Conservation (phyloP, 352 stramenopile genomes). For the Aphanomyces astaci region DNA sequence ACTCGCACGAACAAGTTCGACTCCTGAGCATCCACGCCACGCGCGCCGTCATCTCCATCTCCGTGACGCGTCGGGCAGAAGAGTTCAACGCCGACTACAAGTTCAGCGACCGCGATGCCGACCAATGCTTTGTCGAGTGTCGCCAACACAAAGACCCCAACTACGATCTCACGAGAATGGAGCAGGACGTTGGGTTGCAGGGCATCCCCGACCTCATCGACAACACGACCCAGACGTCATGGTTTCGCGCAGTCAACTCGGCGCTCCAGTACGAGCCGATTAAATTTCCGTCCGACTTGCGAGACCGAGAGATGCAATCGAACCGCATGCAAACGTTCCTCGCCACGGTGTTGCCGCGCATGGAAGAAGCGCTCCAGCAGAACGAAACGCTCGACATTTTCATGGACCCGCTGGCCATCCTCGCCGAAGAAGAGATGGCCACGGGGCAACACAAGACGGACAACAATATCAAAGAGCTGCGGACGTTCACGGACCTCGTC, state of each 20-base stretch:
- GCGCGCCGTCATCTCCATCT: conserved; percentile 61
- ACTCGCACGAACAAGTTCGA: conserved; percentile 62
- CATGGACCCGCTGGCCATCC: conserved; percentile 60
- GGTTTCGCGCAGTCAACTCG: conserved; percentile 78
- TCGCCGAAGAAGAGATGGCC: conserved; percentile 55
- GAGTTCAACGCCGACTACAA: conserved; percentile 79
- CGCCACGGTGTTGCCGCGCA: conserved; percentile 45
- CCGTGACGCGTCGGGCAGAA: conserved; percentile 73
- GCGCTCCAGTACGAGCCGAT: conserved; percentile 75
- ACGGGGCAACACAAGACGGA: conserved; percentile 66
- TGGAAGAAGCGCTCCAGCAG: conserved; percentile 72
- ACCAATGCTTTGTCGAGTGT: conserved; percentile 84
- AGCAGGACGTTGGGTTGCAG: conserved; percentile 72
- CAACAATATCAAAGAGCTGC: conserved; percentile 86
- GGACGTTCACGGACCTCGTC: conserved; percentile 89
- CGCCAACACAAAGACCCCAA: conserved; percentile 77
- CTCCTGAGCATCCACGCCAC: conserved; percentile 41
- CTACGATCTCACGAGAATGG: conserved; percentile 65
- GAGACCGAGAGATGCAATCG: conserved; percentile 54
- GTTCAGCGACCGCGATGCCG: conserved; percentile 71
- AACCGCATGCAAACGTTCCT: conserved; percentile 64
- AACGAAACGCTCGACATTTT: conserved; percentile 85
- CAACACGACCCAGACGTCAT: conserved; percentile 64
- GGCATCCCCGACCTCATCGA: conserved; percentile 62
- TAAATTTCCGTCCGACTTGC: conserved; percentile 33